A percentile compares a stretch with the other conserved stretches of the same genome.
These are phyloP conservation scores for Calonectria honghensis DNA, from an alignment of 2,329 filamentous ascomycete species.

Conservation along the genomic window DNA sequence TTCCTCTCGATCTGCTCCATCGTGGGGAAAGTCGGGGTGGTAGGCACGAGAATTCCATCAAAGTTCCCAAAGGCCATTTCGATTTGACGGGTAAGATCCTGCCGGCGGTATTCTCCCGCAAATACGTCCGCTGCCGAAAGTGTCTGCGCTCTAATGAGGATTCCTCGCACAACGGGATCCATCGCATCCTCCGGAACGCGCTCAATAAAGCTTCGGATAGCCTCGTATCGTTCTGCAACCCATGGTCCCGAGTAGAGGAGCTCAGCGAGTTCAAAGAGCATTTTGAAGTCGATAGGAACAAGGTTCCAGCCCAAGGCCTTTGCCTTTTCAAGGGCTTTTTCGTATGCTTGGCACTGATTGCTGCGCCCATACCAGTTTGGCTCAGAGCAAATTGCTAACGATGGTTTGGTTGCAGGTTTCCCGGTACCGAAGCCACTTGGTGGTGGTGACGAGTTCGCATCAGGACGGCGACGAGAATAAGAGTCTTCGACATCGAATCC, in stretches of 20 bases:
- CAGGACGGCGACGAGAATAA: constrained; percentile 67
- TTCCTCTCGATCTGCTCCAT: constrained; percentile 70
- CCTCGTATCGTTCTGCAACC: constrained; percentile 74
- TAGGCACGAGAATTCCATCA: constrained; percentile 74
- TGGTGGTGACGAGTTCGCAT: constrained; percentile 2
- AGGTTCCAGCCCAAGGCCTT: constrained; percentile 64
- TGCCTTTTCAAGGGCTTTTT: constrained; percentile 62
- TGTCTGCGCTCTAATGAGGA: constrained; percentile 62
- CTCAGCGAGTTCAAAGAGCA: constrained; percentile 71
- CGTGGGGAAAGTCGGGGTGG: constrained; percentile 71
- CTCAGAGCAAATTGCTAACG: constrained; percentile 63
- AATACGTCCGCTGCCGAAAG: constrained; percentile 69
- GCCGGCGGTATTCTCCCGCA: constrained; percentile 61
- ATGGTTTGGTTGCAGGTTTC: constrained; percentile 51
- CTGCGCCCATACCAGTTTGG: constrained; percentile 61
- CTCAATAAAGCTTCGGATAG: constrained; percentile 68
- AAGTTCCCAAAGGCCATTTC: constrained; percentile 63
- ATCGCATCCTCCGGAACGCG: constrained; percentile 53
- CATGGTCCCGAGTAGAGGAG: constrained; percentile 75
- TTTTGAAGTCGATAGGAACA: constrained; percentile 66
- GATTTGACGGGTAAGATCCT: constrained; percentile 64
- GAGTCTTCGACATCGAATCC: constrained; percentile 69
- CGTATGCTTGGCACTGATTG: constrained; percentile 65
- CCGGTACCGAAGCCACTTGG: constrained; percentile 57
- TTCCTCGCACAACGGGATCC: constrained; percentile 60